Conservation (phyloP, 345 rosid genomes). For the Tarenaya hassleriana region DNA sequence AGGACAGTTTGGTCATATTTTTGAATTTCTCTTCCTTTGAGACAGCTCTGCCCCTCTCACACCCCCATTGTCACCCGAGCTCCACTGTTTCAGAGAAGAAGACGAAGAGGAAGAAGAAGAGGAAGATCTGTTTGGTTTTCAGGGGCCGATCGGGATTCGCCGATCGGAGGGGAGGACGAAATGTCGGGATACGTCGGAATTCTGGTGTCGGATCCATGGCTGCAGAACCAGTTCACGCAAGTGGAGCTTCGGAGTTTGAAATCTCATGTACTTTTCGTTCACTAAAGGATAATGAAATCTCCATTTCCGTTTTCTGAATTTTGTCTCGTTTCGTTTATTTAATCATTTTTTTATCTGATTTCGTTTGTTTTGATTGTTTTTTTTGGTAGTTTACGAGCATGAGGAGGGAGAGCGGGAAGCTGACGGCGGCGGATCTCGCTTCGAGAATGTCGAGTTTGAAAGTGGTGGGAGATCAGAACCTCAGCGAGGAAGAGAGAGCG, state of each 20-base stretch:
- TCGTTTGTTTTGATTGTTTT: neutral
- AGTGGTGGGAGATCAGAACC: constrained; percentile 69
- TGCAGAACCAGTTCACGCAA: constrained; percentile 97
- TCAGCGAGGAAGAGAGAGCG: constrained; percentile 63
- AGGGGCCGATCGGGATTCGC: neutral
- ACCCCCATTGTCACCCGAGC: constrained; percentile 26
- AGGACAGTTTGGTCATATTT: constrained; percentile 40
- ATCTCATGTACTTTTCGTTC: constrained; percentile 49
- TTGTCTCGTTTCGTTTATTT: neutral
- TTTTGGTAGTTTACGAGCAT: constrained; percentile 64
- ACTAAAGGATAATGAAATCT: neutral
- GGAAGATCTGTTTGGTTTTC: neutral
- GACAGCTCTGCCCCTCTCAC: constrained; percentile 49
- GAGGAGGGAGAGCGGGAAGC: constrained; percentile 92
- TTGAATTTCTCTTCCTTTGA: constrained; percentile 34
- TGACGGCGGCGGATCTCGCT: constrained; percentile 69
- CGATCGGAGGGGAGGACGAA: neutral
- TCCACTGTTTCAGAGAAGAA: constrained; percentile 1
- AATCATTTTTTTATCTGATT: neutral
- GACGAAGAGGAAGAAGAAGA: neutral
- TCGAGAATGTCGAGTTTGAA: constrained; percentile 82
- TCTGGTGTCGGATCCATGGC: constrained; percentile 92
- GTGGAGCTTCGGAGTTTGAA: constrained; percentile 98
- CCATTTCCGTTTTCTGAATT: neutral
- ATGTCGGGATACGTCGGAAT: constrained; percentile 91